Evolutionary conservation across 2,329 filamentous ascomycete species (phyloP), one percentile per base, ranked within the genome.

Genomic region (Neonectria neomacrospora): DNA sequence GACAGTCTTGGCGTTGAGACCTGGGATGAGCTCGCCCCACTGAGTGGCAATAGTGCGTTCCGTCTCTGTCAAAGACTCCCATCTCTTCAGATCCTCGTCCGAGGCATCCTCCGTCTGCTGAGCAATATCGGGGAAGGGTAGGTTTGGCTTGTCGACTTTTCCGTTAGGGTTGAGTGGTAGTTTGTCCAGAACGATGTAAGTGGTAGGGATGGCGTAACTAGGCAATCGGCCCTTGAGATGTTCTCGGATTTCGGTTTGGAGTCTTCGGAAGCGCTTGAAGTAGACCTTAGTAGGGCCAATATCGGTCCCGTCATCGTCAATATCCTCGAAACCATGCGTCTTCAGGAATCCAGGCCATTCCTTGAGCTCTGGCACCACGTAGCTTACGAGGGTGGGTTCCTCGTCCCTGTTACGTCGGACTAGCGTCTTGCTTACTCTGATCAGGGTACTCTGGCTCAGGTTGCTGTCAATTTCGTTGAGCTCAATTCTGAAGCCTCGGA

Each of bases 401-500:
- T 77, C 93, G 54, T 79, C 66, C 20, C 53, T 48, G 32, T 77
- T 65, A 57, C 74, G 66, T 48, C 77, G 88, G 4, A 98, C 88
- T 3, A 98, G 81, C 0, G 95, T 98, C 69, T 93, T 90, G 78
- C 91, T 93, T 69, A 98, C 95, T 42, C 93, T 86, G 23, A 98
- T 87, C 23, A 96, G 80, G 1, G 87, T 88, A 78, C 92, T 88
- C 47, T 89, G 86, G 57, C 88, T 91, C 50, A 97, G 81, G 76
- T 97, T 90, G 44, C 85, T 91, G 77, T 98, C 94, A 69, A 98
- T 97, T 70, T 98, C 96, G 67, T 91, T 91, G 48, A 98, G 88
- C 80, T 99, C 96, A 70, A 99, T 97, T 65, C 95, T 87, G 84
- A 97, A 98, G 1, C 95, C 95, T 64, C 96, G 91, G 68, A 98